phyloP scores from a whole-genome alignment of 2,329 filamentous ascomycete species.

The Ceratocystiopsis sp. region DNA sequence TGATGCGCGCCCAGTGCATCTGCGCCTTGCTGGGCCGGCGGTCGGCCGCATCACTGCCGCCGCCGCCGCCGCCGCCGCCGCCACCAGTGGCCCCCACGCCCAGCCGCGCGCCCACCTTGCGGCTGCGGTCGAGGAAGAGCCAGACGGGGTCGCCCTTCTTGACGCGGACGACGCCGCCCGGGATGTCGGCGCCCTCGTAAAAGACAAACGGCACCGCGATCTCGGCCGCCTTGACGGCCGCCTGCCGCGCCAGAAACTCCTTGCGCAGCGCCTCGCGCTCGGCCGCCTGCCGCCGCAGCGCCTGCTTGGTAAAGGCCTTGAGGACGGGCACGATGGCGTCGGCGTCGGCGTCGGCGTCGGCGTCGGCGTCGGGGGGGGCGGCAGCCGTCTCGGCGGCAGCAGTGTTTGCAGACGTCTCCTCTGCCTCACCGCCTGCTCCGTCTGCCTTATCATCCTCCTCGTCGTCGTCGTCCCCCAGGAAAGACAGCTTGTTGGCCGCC shows the following conservation, averaged over 20 bases:
- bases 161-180: conserved; percentile 66
- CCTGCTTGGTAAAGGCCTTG: conserved; percentile 45
- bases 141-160: conserved; percentile 90
- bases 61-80: no score
- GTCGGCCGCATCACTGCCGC: conserved; percentile 18
- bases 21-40: conserved; percentile 46
- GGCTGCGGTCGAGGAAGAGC: conserved; percentile 81
- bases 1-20: conserved; percentile 80
- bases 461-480: conserved; percentile 28
- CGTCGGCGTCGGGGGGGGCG: conserved; percentile 38
- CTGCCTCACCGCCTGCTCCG: conserved; percentile 9
- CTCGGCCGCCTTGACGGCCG: conserved; percentile 74
- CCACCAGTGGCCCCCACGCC: conserved; percentile 36
- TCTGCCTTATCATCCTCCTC: conserved; percentile 1
- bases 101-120: conserved; percentile 75
- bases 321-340: conserved; percentile 40
- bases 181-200: conserved; percentile 83
- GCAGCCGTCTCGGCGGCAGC: conserved; percentile 12
- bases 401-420: conserved; percentile 12
- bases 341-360: conserved; percentile 16
- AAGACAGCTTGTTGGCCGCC: conserved; percentile 37
- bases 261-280: conserved; percentile 57
- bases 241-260: conserved; percentile 70
- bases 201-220: conserved; percentile 91
- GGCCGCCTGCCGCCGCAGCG: conserved; percentile 59